Percentiles rank a stretch among this genome's conserved stretches.
phyloP scores from a whole-genome alignment of 441 rosid genomes.

The Adansonia gregorii region DNA sequence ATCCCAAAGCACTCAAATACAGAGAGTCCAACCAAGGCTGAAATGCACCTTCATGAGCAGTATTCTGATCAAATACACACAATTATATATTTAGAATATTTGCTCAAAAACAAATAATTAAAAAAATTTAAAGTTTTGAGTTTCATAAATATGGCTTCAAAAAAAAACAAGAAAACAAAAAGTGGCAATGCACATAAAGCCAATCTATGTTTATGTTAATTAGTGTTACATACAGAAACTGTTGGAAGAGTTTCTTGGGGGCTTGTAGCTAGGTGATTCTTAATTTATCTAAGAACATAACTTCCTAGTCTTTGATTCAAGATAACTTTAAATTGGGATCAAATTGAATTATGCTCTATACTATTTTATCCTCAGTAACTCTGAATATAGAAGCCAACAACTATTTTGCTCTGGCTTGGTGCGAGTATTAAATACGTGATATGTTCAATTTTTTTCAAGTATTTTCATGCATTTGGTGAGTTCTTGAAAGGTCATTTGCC shows the following conservation, averaged over 20 bases:
- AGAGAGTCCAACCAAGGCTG: constrained; percentile 54
- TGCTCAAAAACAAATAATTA: not conserved
- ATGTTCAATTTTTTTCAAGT: too few relatives aligned
- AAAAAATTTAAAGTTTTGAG: not conserved
- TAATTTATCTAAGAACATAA: not conserved
- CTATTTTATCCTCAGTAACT: not conserved
- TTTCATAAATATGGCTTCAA: not conserved
- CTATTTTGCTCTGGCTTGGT: not conserved
- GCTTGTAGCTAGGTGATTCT: not conserved
- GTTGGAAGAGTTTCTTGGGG: not conserved
- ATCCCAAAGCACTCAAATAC: not conserved
- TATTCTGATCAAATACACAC: constrained; percentile 35
- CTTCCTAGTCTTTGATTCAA: not conserved
- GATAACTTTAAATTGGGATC: not conserved
- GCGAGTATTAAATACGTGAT: too few relatives aligned
- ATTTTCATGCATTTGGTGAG: too few relatives aligned
- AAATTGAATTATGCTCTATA: not conserved
- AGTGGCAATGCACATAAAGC: not conserved
- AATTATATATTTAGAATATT: not conserved
- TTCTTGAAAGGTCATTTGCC: too few relatives aligned
- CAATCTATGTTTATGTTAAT: not conserved
- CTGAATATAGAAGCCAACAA: not conserved
- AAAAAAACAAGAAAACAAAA: not conserved
- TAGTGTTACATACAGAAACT: not conserved
- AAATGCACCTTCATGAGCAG: constrained; percentile 46